A percentile compares a stretch with the other conserved stretches of the same genome.
Conservation (phyloP, 495 filamentous ascomycete species). For the Tuber calosporum region DNA sequence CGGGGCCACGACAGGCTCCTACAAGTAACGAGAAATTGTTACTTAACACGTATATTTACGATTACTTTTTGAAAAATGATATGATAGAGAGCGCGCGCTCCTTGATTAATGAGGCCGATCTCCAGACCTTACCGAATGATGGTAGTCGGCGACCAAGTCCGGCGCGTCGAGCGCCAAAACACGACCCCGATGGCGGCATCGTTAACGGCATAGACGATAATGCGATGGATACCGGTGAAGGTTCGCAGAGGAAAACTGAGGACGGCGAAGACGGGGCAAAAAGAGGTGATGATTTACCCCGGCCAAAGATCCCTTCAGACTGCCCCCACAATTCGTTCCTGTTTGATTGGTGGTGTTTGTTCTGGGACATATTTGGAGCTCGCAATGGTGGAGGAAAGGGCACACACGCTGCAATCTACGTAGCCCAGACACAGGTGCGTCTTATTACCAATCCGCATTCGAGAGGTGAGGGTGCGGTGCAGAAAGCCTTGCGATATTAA, state of each 20-base stretch:
- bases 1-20: slow-evolving; percentile 26
- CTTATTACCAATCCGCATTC: slow-evolving; percentile 5
- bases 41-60: slow-evolving; percentile 95
- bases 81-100: slow-evolving; percentile 73
- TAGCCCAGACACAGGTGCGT: slow-evolving; percentile 73
- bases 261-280: slow-evolving; percentile 37
- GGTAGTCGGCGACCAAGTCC: slow-evolving; percentile 34
- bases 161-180: slow-evolving; percentile 42
- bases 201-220: slow-evolving; percentile 73
- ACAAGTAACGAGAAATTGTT: slow-evolving; percentile 32
- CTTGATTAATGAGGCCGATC: slow-evolving; percentile 47
- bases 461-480: neutral
- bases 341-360: slow-evolving; percentile 89
- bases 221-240: slow-evolving; percentile 61
- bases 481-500: neutral
- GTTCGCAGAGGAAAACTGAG: slow-evolving; percentile 40
- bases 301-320: slow-evolving; percentile 58
- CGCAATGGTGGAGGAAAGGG: slow-evolving; percentile 43
- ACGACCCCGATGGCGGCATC: slow-evolving; percentile 56
- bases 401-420: slow-evolving; percentile 47
- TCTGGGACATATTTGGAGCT: slow-evolving; percentile 88
- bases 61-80: slow-evolving; percentile 79
- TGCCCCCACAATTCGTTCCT: slow-evolving; percentile 68
- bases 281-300: slow-evolving; percentile 69
- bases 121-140: slow-evolving; percentile 25